Percentiles rank a stretch among this genome's conserved stretches.
These are phyloP conservation scores for Scheffersomyces ergatensis DNA, from an alignment of 805 yeast genomes.

Conservation along the genomic window DNA sequence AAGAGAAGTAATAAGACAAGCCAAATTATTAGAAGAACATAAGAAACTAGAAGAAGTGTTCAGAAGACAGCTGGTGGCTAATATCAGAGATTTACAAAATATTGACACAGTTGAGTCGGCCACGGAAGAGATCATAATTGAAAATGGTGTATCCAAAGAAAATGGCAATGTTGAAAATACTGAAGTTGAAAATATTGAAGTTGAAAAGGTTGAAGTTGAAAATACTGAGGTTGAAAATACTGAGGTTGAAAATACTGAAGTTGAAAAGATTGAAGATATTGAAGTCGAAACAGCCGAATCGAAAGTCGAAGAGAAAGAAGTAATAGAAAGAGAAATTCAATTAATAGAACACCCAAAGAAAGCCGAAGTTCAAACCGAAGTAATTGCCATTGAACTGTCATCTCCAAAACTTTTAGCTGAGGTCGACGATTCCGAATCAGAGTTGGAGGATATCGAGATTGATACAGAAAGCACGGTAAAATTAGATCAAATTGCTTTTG, in stretches of 20 bases:
- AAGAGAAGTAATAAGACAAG: slow-evolving; percentile 60
- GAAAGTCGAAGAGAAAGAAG: background rate
- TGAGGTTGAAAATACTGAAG: background rate
- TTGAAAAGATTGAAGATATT: background rate
- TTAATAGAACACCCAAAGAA: no score
- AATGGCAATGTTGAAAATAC: background rate
- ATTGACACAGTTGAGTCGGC: background rate
- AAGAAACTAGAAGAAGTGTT: slow-evolving; percentile 23
- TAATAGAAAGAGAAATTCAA: slow-evolving; percentile 3
- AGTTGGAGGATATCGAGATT: slow-evolving; percentile 30
- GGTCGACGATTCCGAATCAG: slow-evolving; percentile 29
- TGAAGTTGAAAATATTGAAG: background rate
- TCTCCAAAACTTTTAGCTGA: background rate
- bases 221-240: background rate
- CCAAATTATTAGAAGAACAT: slow-evolving; percentile 38
- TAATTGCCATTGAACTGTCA: background rate
- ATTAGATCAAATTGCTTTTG: slow-evolving; percentile 2
- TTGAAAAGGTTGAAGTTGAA: no score
- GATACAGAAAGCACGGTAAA: slow-evolving; percentile 7
- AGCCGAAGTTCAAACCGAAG: slow-evolving; percentile 8
- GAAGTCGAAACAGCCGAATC: background rate
- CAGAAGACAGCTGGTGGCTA: slow-evolving; percentile 3
- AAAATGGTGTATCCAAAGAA: background rate
- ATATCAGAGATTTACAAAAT: background rate
- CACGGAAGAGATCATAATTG: background rate